A percentile compares a stretch with the other conserved stretches of the same genome.
These are phyloP conservation scores for Podaxis carcinomalis DNA, from an alignment of 768 basidiomycete species.

Conservation along the genomic window DNA sequence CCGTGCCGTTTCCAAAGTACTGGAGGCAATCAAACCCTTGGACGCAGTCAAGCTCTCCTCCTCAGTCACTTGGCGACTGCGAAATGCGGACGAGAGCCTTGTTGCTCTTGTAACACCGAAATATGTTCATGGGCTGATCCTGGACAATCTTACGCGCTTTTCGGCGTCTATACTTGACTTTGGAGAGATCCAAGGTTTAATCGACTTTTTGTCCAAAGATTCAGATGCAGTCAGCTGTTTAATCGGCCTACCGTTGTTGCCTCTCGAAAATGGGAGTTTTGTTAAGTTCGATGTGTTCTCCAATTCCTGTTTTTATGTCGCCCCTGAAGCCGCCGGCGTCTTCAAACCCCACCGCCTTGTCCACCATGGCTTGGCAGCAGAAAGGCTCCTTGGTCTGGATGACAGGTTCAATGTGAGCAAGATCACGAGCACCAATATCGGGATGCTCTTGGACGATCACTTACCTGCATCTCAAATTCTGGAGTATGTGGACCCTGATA, in stretches of 20 bases:
- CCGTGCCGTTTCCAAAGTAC: background rate
- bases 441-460: background rate
- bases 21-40: background rate
- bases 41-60: slow-evolving; percentile 1
- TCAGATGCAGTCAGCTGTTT: slow-evolving; percentile 15
- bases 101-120: background rate
- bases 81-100: background rate
- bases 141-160: background rate
- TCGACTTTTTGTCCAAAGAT: slow-evolving; percentile 23
- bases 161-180: slow-evolving; percentile 19
- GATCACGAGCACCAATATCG: background rate
- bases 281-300: slow-evolving; percentile 18
- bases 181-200: slow-evolving; percentile 21
- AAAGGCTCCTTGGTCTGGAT: background rate
- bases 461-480: background rate
- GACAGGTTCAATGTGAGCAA: background rate
- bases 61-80: background rate
- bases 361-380: background rate
- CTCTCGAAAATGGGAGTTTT: slow-evolving; percentile 29
- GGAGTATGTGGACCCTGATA: background rate
- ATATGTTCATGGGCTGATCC: slow-evolving; percentile 7
- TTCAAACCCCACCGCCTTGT: slow-evolving; percentile 18
- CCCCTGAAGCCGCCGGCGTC: slow-evolving; percentile 13
- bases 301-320: slow-evolving; percentile 25
- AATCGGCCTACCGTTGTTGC: slow-evolving; percentile 31